Percentiles rank a stretch among this genome's conserved stretches.
These are phyloP conservation scores for Serendipita vermifera DNA, from an alignment of 768 basidiomycete species.

Conservation along the genomic window DNA sequence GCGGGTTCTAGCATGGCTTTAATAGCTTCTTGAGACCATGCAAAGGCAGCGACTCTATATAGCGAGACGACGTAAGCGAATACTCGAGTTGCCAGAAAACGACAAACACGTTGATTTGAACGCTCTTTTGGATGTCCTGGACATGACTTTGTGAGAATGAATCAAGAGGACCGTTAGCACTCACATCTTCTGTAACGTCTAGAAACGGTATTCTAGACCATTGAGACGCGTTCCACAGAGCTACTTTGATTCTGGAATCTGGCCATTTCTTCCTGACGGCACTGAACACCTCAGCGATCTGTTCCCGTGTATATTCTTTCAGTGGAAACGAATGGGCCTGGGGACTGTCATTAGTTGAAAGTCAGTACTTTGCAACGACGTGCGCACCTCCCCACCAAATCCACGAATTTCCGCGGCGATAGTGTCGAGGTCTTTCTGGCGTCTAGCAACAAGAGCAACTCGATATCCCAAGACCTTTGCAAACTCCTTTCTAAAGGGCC, in stretches of 20 bases:
- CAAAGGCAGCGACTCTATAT: slow-evolving; percentile 1
- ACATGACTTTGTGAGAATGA: background rate
- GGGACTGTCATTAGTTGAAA: background rate
- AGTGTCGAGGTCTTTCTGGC: slow-evolving; percentile 36
- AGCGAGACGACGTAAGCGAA: too few species aligned
- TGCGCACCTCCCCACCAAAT: slow-evolving; percentile 43
- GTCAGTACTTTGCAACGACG: background rate
- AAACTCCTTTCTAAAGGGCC: slow-evolving; percentile 22
- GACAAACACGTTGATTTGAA: slow-evolving; percentile 41
- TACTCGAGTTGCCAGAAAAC: background rate
- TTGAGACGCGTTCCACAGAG: slow-evolving; percentile 49
- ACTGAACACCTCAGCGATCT: slow-evolving; percentile 33
- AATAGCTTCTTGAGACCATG: slow-evolving; percentile 9
- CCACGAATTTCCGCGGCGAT: slow-evolving; percentile 43
- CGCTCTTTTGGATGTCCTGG: slow-evolving; percentile 32
- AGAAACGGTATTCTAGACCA: slow-evolving; percentile 56
- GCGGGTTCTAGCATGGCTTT: slow-evolving; percentile 15
- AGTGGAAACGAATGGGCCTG: slow-evolving; percentile 49
- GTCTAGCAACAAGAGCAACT: slow-evolving; percentile 53
- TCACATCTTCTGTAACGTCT: slow-evolving; percentile 40
- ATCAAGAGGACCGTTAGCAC: background rate
- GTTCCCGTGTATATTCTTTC: slow-evolving; percentile 25
- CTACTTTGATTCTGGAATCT: slow-evolving; percentile 36
- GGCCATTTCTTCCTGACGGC: slow-evolving; percentile 41
- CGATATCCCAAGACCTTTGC: slow-evolving; percentile 34